Evolutionary conservation across 1,284 basidiomycete species (phyloP), one percentile per base, ranked within the genome.

Genomic region (Microbotryum silenes-acaulis): DNA sequence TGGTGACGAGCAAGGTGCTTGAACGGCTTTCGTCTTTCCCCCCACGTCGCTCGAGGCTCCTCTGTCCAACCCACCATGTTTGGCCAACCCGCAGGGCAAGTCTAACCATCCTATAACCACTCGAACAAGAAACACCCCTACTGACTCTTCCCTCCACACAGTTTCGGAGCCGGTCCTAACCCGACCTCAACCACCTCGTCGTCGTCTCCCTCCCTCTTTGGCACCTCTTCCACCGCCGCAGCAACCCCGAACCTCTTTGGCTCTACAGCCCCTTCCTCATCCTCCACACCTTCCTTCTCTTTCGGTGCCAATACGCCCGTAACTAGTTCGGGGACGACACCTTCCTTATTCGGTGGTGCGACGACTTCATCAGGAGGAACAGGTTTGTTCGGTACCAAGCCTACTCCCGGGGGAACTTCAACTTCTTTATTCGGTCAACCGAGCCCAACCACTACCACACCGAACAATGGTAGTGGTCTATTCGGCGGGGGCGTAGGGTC

Each of bases 161-260:
- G 37, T 42, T 42, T 42, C 37, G 37, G 37, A 16, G 16, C 61
- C 20, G 3, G 47, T n/a, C 56, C 23, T 23, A 23, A 23, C 23
- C 23, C 56, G 6, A 21, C 46, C 4, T 18, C 53, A 14, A 21
- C 59, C 4, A 9, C 60, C 7, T 8, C 54, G 3, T 29, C 56
- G 20, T 46, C 61, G 4, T 37, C 53, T 1, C 53, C 61, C 12
- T 62, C 61, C 27, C 47, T 62, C 8, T 62, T 62, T 37, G 60
- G 60, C 9, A n/a, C 45, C 1, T 42, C 55, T 18, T 21, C 59
- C 2, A 21, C 55, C 2, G 2, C 54, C 7, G 3, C 54, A 29
- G 1, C 44, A n/a, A 9, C 44, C 0, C n/a, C 57, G 12, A n/a
- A 33, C 5, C 48, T 57, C 14, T 62, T 65, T 31, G 60, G 60